Conservation (phyloP, 73 alveolate species). For the Paramecium pentaurelia region DNA sequence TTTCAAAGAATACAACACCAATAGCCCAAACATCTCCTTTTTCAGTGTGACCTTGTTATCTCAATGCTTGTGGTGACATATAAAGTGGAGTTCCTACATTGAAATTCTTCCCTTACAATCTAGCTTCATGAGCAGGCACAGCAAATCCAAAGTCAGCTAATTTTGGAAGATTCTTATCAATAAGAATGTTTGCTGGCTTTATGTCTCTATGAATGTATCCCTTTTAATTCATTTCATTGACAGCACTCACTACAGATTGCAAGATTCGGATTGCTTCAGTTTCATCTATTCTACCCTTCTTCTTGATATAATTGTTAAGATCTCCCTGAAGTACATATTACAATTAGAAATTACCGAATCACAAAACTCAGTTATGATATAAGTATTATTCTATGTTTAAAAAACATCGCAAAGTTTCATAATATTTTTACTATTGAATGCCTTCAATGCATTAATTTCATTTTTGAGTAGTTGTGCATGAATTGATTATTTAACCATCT, state of each 20-base stretch:
- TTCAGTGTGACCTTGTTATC: conserved; percentile 50
- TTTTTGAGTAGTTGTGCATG: conserved; percentile 41
- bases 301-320: conserved; percentile 17
- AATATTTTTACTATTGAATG: conserved; percentile 51
- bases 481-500: conserved; percentile 57
- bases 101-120: conserved; percentile 40
- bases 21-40: conserved; percentile 67
- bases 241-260: conserved; percentile 25
- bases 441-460: conserved; percentile 56
- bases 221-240: conserved; percentile 42
- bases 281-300: conserved; percentile 43
- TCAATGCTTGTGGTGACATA: conserved; percentile 58
- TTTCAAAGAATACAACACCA: conserved; percentile 56
- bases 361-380: conserved; percentile 58
- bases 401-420: conserved; percentile 56
- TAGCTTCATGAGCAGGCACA: conserved; percentile 51
- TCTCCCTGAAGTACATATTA: conserved; percentile 39
- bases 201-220: conserved; percentile 62
- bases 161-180: conserved; percentile 52
- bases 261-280: conserved; percentile 38
- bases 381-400: conserved; percentile 55
- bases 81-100: conserved; percentile 64
- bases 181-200: conserved; percentile 58
- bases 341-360: conserved; percentile 1
- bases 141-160: conserved; percentile 64